These are phyloP conservation scores for Podospora anserina DNA, from an alignment of 495 filamentous ascomycete species.

Conservation along the genomic window DNA sequence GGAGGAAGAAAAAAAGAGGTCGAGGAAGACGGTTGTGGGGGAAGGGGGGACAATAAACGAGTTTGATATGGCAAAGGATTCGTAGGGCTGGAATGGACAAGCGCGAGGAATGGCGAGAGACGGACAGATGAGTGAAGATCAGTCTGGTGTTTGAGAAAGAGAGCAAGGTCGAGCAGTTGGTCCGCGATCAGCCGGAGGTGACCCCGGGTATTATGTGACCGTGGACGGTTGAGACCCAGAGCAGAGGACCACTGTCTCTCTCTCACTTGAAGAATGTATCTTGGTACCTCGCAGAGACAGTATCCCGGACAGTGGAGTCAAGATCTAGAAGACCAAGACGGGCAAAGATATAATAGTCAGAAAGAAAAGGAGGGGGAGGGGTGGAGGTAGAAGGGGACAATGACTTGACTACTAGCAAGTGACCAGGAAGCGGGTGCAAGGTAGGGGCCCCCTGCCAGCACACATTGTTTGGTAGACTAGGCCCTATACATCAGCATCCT, in stretches of 20 bases:
- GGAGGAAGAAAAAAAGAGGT: constrained; percentile 1
- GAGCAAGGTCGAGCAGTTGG: constrained; percentile 13
- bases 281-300: constrained; percentile 12
- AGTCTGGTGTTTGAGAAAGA: constrained; percentile 2
- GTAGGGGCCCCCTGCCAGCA: constrained; percentile 24
- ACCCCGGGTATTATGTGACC: constrained; percentile 15
- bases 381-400: constrained; percentile 1
- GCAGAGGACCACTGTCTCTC: not conserved
- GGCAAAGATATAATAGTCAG: not conserved
- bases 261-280: not conserved
- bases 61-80: constrained; percentile 20
- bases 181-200: constrained; percentile 13
- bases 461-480: constrained; percentile 26
- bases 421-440: constrained; percentile 19
- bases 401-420: constrained; percentile 3
- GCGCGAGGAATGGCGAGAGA: constrained; percentile 1
- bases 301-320: constrained; percentile 14
- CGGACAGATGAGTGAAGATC: not conserved
- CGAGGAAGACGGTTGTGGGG: constrained; percentile 9
- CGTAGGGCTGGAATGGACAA: not conserved
- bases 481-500: constrained; percentile 16
- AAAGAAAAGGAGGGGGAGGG: constrained; percentile 8
- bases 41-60: constrained; percentile 18
- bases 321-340: constrained; percentile 6
- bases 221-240: constrained; percentile 4